These are phyloP conservation scores for Pulveroboletus sp. DNA, from an alignment of 768 basidiomycete genomes.

Conservation along the genomic window DNA sequence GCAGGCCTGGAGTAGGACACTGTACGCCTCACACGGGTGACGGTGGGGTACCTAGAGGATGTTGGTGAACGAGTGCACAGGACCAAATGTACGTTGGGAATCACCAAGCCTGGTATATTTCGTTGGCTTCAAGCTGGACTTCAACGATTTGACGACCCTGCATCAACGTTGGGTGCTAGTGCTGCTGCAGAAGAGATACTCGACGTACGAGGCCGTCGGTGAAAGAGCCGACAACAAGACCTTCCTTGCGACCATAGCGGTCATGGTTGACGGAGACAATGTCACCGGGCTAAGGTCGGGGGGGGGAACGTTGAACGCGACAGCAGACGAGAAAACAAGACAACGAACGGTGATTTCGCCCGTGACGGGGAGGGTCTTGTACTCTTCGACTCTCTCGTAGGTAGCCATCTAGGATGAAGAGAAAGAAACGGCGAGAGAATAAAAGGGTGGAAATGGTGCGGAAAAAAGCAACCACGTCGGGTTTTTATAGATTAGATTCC, in stretches of 20 bases:
- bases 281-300: conserved; percentile 59
- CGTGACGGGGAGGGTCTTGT: conserved; percentile 18
- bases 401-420: conserved; percentile 34
- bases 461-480: conserved; percentile 22
- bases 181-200: neutral
- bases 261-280: conserved; percentile 73
- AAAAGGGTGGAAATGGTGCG: conserved; percentile 22
- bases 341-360: conserved; percentile 36
- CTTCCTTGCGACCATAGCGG: conserved; percentile 61
- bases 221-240: conserved; percentile 75
- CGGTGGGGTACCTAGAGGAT: conserved; percentile 61
- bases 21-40: conserved; percentile 73
- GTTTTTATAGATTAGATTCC: conserved; percentile 51
- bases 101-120: conserved; percentile 67
- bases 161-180: neutral
- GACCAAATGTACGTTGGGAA: conserved; percentile 3
- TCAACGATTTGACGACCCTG: conserved; percentile 82
- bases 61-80: conserved; percentile 2
- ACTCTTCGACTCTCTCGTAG: conserved; percentile 33
- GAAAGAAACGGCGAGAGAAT: conserved; percentile 22
- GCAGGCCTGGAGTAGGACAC: conserved; percentile 54
- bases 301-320: conserved; percentile 1
- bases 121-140: conserved; percentile 68
- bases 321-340: neutral
- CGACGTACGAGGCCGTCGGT: conserved; percentile 60